Evolutionary conservation across 192 early-diverging fungal species (phyloP), one percentile per base, ranked within the genome.

Genomic region (Rhizophlyctis rosea): DNA sequence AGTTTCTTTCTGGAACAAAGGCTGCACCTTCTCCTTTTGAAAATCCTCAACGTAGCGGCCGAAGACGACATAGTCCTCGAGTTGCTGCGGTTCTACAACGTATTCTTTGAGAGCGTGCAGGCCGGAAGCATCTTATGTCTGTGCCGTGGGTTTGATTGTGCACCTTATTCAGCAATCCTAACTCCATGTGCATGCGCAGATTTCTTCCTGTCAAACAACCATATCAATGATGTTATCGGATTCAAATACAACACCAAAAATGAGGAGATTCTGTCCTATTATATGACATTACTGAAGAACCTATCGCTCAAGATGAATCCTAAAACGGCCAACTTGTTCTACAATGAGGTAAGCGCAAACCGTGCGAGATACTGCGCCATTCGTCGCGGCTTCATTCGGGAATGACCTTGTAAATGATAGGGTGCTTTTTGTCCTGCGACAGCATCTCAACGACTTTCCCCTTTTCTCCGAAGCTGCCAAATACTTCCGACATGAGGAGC

Each of bases 181-280:
- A 9, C 7, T 9, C 9, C 14, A 18, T 24, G 3, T 34, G 44
- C 14, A 14, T 4, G 27, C 11, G 27, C 59, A 61, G 79, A 87
- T 36, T 78, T 83, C 52, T 64, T 90, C 33, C 71, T 90, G 9
- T 87, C 86, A 30, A 87, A 86, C 64, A 88, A 88, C 70, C 87
- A 86, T 70, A 84, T 90, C 53, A 90, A 90, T 65, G 55, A 77
- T 48, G 72, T 90, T 3, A 87, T 90, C 30, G 65, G 66, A 5
- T 67, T 80, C 25, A 74, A 79, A 3, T 72, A 83, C 23, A 81
- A 88, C 57, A 61, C 80, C 50, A 75, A 73, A n/a, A 86, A 81
- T 68, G 86, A 87, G 21, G 88, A 90, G 61, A 79, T 85, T 29
- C 70, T 88, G 57, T 76, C 78, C 0, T 87, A 87, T 59, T 90